Evolutionary conservation across 2,329 filamentous ascomycete species (phyloP).

Genomic region (Penicillium sp.): DNA sequence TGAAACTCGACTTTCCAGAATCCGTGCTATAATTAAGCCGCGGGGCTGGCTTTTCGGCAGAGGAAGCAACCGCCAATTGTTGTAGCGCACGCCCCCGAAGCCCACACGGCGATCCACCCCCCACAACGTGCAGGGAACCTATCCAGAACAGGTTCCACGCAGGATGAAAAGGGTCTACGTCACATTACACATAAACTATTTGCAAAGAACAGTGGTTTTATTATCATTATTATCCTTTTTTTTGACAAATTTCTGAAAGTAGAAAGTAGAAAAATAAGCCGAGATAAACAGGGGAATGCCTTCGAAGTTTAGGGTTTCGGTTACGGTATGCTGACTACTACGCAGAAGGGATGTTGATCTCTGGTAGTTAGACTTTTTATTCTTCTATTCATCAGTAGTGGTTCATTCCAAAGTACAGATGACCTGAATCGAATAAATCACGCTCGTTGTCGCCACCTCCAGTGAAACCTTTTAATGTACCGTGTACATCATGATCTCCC

Average conservation of each 20-base stretch:
- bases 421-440: neutral
- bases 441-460: neutral
- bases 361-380: neutral
- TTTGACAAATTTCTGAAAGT: neutral
- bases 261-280: neutral
- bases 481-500: conserved; percentile 15
- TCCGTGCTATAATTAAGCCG: conserved; percentile 13
- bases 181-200: neutral
- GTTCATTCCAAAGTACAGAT: neutral
- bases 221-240: neutral
- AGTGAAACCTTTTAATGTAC: conserved; percentile 18
- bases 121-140: conserved; percentile 24
- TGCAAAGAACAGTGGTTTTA: neutral
- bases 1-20: neutral
- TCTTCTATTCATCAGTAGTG: neutral
- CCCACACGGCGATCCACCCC: conserved; percentile 23
- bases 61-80: conserved; percentile 15
- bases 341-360: neutral
- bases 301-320: conserved; percentile 3
- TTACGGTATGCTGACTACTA: conserved; percentile 8
- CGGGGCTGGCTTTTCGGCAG: conserved; percentile 5
- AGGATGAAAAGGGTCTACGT: neutral
- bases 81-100: conserved; percentile 13
- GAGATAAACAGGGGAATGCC: neutral
- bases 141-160: conserved; percentile 10